Percentiles rank a stretch among this genome's conserved stretches.
phyloP scores from a whole-genome alignment of 1,284 basidiomycete species.

The Wallemia ichthyophaga region DNA sequence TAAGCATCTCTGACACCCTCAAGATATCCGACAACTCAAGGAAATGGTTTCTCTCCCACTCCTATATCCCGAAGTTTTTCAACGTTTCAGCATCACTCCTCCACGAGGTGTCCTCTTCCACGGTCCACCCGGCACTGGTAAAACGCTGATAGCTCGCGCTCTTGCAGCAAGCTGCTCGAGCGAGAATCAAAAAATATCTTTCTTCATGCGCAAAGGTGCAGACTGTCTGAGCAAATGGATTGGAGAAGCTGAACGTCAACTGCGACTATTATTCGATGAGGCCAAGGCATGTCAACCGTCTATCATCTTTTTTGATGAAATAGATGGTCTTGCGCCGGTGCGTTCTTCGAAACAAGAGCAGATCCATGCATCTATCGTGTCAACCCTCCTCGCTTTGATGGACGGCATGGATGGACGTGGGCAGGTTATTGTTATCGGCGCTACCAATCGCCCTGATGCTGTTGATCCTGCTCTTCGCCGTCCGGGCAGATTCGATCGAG shows the following conservation, averaged over 20 bases:
- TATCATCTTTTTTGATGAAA: constrained; percentile 95
- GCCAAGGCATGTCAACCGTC: constrained; percentile 71
- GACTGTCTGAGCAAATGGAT: constrained; percentile 98
- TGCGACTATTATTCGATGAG: constrained; percentile 86
- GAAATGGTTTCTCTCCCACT: constrained; percentile 95
- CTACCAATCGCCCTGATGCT: constrained; percentile 87
- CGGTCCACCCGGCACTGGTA: constrained; percentile 79
- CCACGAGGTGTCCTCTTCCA: constrained; percentile 93
- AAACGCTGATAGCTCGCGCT: constrained; percentile 73
- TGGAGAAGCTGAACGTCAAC: constrained; percentile 87
- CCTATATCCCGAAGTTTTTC: constrained; percentile 90
- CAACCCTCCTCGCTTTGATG: constrained; percentile 86
- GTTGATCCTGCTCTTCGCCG: constrained; percentile 82
- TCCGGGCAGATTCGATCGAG: constrained; percentile 86
- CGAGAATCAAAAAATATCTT: constrained; percentile 69
- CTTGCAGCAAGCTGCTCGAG: constrained; percentile 76
- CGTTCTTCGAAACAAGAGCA: constrained; percentile 95
- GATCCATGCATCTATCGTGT: constrained; percentile 92
- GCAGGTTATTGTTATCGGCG: constrained; percentile 92
- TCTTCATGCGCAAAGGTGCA: constrained; percentile 99
- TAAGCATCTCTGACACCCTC: background rate
- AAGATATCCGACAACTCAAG: constrained; percentile 84
- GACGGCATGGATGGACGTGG: constrained; percentile 96
- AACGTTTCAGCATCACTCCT: constrained; percentile 75
- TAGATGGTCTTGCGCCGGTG: constrained; percentile 91